Evolutionary conservation across 805 yeast species (phyloP).

Genomic region (Ogataea thermomethanolica): DNA sequence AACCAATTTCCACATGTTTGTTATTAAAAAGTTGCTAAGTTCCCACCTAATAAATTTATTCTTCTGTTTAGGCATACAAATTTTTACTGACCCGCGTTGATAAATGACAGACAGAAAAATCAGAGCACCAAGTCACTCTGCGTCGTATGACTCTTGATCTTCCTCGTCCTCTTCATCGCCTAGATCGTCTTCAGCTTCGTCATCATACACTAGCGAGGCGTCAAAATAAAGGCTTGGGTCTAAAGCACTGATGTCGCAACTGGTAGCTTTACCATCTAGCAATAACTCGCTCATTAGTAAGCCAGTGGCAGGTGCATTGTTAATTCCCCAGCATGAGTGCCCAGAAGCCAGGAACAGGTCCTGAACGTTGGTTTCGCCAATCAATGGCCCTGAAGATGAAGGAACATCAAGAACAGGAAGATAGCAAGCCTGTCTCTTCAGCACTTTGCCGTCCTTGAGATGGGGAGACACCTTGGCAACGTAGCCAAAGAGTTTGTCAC

Average conservation of each 20-base stretch:
- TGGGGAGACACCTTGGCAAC: constrained; percentile 74
- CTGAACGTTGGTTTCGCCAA: constrained; percentile 88
- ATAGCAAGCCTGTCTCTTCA: constrained; percentile 90
- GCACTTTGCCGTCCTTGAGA: constrained; percentile 67
- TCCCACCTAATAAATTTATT: constrained; percentile 4
- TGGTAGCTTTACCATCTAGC: constrained; percentile 73
- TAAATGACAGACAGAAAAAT: constrained; percentile 2
- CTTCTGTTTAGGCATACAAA: constrained; percentile 5
- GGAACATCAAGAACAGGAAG: constrained; percentile 93
- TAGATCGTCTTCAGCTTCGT: constrained; percentile 29
- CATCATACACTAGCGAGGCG: constrained; percentile 45
- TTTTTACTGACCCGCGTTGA: constrained; percentile 1
- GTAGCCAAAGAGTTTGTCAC: constrained; percentile 79
- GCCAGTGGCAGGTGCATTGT: constrained; percentile 98
- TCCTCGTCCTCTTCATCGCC: constrained; percentile 15
- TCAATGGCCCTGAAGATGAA: constrained; percentile 85
- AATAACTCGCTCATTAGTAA: constrained; percentile 82
- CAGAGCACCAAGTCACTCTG: constrained; percentile 1
- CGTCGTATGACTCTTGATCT: constrained; percentile 10
- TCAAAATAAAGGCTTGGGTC: constrained; percentile 88
- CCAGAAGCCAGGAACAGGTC: constrained; percentile 82
- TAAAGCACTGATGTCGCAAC: constrained; percentile 76
- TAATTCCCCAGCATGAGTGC: constrained; percentile 98
- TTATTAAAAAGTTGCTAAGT: constrained; percentile 1
- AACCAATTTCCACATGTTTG: constrained; percentile 33